These are phyloP conservation scores for Corymbia calophylla DNA, from an alignment of 441 rosid genomes.

Conservation along the genomic window DNA sequence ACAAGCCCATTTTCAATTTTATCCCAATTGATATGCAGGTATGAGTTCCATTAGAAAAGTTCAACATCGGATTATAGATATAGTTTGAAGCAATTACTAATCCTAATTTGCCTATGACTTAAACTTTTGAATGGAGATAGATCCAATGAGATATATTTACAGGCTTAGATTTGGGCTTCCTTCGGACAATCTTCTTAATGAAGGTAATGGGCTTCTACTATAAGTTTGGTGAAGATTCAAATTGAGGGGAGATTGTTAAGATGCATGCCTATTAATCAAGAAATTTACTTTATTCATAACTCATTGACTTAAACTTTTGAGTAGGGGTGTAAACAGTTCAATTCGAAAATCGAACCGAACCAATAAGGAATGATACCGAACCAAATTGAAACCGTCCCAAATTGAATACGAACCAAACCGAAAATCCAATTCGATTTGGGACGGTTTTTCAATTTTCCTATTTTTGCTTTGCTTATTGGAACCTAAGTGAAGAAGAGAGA, in stretches of 20 bases:
- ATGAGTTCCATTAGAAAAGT: neutral
- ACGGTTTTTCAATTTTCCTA: too few relatives aligned
- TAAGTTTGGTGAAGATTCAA: neutral
- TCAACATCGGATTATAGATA: neutral
- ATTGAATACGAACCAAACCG: too few relatives aligned
- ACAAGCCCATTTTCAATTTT: neutral
- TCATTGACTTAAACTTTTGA: neutral
- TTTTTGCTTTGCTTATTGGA: too few relatives aligned
- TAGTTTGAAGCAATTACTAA: neutral
- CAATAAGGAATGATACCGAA: too few relatives aligned
- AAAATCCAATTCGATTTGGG: too few relatives aligned
- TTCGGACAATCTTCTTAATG: neutral
- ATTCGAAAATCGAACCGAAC: too few relatives aligned
- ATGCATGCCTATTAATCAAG: neutral
- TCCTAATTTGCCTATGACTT: neutral
- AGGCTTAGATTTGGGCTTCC: neutral
- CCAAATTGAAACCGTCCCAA: too few relatives aligned
- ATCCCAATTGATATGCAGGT: neutral
- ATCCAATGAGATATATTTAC: neutral
- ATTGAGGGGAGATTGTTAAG: neutral
- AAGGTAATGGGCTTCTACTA: neutral
- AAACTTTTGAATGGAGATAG: fast-evolving
- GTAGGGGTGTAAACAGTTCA: neutral
- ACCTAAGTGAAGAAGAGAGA: too few relatives aligned
- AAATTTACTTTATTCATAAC: neutral